Base-by-base conservation (phyloP, 2,329 filamentous ascomycete species). In the Catunica adiposa region DNA sequence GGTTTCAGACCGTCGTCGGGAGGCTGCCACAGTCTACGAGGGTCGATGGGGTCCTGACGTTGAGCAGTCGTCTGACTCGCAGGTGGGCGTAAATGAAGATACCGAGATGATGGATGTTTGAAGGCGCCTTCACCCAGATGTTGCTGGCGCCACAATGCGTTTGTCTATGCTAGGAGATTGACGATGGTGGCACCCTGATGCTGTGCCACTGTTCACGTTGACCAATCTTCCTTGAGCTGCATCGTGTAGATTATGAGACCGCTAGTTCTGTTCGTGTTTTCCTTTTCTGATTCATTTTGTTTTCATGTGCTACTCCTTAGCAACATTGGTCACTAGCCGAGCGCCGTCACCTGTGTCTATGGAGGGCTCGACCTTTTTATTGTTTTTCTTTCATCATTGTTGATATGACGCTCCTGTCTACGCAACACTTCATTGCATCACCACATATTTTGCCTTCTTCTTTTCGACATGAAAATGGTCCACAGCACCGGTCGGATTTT, bases 21-120 rank as follows among this genome's bases (percentile, higher is more conserved):
- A 89, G 9, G 86, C 89, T 47, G 92, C 92, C n/a, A 96, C 89
- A 0, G 82, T 98, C 54, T 98, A 86, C 63, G 92, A 98, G 70
- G 92, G 92, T 60, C 92, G 87, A 66, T 98, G 89, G 85, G 92
- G 92, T 3, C 90, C 90, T 31, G 82, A 72, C n/a, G 15, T 51
- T 3, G 29, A 58, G 23, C 51, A 34, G 7, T 37, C n/a, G n/a
- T n/a, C 46, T 3, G 5, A 20, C 22, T 29, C 34, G 23, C 42
- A 54, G 15, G 3, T 23, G 25, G 20, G 50, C 58, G 11, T 76
- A 79, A 60, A 76, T 74, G 77, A 79, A 63, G 77, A 80, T 60
- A 77, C 75, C 3, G 77, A 79, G 64, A 81, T 81, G 78, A 78
- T 70, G 15, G 78, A 78, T 61, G 75, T 76, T 54, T 80, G 69